Evolutionary conservation across 805 yeast genomes (phyloP).

Genomic region (Ascoidea tarda): DNA sequence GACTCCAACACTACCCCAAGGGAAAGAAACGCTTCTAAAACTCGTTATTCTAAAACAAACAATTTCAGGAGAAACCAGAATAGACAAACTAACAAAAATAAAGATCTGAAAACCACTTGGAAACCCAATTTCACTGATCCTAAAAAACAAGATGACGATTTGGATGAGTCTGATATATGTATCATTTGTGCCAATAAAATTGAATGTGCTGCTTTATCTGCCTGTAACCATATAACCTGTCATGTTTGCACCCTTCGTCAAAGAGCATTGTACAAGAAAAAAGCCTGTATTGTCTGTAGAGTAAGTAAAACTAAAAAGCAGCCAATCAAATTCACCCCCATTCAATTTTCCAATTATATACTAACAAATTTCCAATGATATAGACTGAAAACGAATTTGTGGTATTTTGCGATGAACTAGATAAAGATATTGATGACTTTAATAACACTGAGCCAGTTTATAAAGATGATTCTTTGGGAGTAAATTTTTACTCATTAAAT

Average conservation of each 20-base stretch:
- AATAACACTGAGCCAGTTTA: conserved; percentile 18
- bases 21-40: no score
- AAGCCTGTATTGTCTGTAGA: conserved; percentile 74
- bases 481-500: conserved; percentile 43
- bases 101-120: conserved; percentile 3
- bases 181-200: conserved; percentile 74
- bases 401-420: conserved; percentile 38
- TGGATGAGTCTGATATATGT: conserved; percentile 37
- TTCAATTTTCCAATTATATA: not conserved
- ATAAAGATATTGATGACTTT: conserved; percentile 24
- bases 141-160: conserved; percentile 12
- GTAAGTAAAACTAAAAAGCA: conserved; percentile 7
- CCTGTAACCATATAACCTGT: conserved; percentile 80
- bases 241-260: conserved; percentile 73
- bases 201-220: conserved; percentile 50
- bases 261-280: conserved; percentile 63
- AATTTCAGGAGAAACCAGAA: not conserved
- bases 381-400: conserved; percentile 39
- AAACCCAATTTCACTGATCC: not conserved
- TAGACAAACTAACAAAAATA: conserved; percentile 1
- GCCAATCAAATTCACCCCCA: not conserved
- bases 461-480: conserved; percentile 30
- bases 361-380: conserved; percentile 2
- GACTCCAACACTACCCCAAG: no score
- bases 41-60: no score